phyloP scores from a whole-genome alignment of 306 rosid species.

The Neltuma alba region DNA sequence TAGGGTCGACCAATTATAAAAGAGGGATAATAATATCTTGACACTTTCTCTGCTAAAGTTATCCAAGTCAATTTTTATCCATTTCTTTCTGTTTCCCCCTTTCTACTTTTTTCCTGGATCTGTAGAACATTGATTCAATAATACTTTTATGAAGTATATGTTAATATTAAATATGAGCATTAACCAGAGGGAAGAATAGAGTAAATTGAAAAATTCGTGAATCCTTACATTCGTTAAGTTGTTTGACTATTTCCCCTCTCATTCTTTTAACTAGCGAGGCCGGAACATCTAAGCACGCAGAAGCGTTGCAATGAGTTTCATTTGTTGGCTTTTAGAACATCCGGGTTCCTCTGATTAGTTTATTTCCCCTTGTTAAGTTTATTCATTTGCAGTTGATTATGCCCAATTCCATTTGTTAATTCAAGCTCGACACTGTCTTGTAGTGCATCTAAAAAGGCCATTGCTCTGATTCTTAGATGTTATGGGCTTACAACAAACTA shows the following conservation, averaged over 20 bases:
- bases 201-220: background rate
- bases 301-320: background rate
- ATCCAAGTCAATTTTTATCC: background rate
- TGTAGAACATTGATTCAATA: background rate
- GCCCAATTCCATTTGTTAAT: background rate
- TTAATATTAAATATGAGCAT: background rate
- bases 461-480: background rate
- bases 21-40: background rate
- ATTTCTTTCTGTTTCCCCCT: background rate
- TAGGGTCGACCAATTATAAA: too few species aligned
- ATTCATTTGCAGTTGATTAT: background rate
- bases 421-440: background rate
- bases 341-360: background rate
- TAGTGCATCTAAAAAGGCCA: background rate
- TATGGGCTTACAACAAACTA: background rate
- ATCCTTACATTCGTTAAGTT: background rate
- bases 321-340: background rate
- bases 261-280: background rate
- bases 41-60: background rate
- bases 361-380: background rate
- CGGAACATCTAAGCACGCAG: background rate
- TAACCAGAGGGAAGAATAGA: background rate
- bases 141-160: background rate
- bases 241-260: background rate
- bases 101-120: background rate